Conservation (phyloP, 208 protist genomes). For the Herpetomonas samuelpessoai region DNA sequence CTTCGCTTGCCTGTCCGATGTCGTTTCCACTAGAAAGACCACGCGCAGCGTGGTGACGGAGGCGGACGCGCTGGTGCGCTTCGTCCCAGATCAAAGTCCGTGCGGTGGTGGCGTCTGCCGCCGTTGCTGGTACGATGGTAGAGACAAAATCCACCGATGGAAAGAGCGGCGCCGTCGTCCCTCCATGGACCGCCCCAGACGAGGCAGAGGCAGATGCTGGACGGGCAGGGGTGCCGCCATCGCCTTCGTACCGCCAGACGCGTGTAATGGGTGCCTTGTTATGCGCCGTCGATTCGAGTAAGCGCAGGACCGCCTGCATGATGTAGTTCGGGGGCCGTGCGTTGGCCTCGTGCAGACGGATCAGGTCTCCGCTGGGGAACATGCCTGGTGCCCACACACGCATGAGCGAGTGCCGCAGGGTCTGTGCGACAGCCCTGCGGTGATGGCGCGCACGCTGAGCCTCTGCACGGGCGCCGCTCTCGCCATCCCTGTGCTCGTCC, state of each 20-base stretch:
- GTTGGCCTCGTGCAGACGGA: neutral
- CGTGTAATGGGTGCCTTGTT: neutral
- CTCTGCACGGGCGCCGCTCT: neutral
- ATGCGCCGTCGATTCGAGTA: neutral
- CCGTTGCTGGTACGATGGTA: neutral
- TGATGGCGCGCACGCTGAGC: neutral
- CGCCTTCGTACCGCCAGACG: neutral
- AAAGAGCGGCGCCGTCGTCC: no score
- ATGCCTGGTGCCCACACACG: neutral
- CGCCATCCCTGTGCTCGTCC: neutral
- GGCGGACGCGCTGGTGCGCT: no score
- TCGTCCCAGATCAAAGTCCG: no score
- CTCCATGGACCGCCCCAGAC: no score
- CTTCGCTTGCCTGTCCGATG: no score
- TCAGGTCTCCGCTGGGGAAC: neutral
- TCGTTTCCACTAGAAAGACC: no score
- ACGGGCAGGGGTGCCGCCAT: neutral
- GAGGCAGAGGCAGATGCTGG: no score
- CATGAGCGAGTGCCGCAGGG: neutral
- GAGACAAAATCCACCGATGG: neutral
- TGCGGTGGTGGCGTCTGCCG: no score
- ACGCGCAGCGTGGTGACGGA: neutral
- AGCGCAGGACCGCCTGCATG: neutral
- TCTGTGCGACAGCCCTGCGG: neutral
- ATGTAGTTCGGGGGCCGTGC: neutral